Conservation (phyloP, 1,284 basidiomycete species). For the Ustilago tritici region DNA sequence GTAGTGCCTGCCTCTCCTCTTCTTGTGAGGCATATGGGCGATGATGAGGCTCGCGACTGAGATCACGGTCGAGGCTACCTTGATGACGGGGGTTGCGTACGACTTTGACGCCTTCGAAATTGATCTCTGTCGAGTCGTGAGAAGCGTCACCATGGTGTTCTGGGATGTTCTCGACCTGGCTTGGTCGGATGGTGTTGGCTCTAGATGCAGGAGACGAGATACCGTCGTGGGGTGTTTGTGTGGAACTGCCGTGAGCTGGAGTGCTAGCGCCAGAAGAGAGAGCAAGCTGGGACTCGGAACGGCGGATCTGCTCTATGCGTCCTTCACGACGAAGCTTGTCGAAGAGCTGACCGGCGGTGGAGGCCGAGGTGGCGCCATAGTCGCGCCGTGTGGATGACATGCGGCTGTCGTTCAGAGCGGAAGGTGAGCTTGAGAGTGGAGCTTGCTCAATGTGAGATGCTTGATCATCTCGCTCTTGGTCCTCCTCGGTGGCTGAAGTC, state of each 20-base stretch:
- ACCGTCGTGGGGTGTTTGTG: constrained; percentile 24
- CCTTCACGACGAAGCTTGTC: constrained; percentile 49
- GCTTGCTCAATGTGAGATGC: constrained; percentile 16
- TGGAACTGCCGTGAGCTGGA: constrained; percentile 21
- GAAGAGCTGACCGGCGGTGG: constrained; percentile 45
- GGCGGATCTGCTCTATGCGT: constrained; percentile 45
- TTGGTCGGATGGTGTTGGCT: constrained; percentile 35
- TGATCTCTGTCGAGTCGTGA: not conserved
- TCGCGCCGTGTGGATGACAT: constrained; percentile 10
- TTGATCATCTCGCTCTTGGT: constrained; percentile 30
- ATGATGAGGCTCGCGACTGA: constrained; percentile 27
- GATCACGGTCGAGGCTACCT: constrained; percentile 35
- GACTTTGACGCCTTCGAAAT: constrained; percentile 16
- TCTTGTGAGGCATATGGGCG: constrained; percentile 48
- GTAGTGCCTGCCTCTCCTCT: constrained; percentile 59
- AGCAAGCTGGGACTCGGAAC: constrained; percentile 46
- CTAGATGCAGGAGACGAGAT: constrained; percentile 24
- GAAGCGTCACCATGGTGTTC: constrained; percentile 13
- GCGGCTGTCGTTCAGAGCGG: not conserved
- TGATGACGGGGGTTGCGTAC: constrained; percentile 11
- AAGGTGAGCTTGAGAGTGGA: constrained; percentile 18
- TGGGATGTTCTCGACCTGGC: constrained; percentile 39
- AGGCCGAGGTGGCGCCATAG: constrained; percentile 39
- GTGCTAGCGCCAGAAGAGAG: constrained; percentile 30
- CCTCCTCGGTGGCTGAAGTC: constrained; percentile 36